Base-by-base conservation (phyloP, 2,329 filamentous ascomycete species). In the Dothistroma pini region DNA sequence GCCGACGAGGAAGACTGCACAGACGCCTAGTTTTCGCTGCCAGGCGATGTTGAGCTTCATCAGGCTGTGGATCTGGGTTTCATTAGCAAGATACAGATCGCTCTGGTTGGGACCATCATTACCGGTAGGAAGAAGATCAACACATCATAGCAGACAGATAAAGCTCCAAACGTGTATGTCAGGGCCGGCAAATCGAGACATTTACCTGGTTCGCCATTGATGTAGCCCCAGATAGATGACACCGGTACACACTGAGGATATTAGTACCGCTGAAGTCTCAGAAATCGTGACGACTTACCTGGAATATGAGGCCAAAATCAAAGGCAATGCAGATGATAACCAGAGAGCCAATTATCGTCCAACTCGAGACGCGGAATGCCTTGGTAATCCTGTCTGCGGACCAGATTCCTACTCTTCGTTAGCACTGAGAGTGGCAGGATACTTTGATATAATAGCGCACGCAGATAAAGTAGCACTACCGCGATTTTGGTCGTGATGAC, bases 401-500 rank as follows among this genome's bases (percentile, higher is more conserved):
- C 65, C 65, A 67, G 49, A 67, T 63, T 5, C 56, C 47, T 51
- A 47, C 21, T 22, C 10, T 49, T 19, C n/a, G 22, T 38, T n/a
- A 53, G 31, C 21, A 32, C 34, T 21, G 52, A 19, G 2, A 21
- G 9, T 8, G n/a, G 8, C 6, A 14, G 22, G 14, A 3, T 2
- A 35, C 2, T 14, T 14, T 10, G 22, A 19, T 3, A 19, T 10
- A 16, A 19, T 41, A 2, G 35, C 49, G 12, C 29, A 53, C 63
- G 65, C 34, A 67, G 53, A 54, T 67, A 65, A 1, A 65, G 56
- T 22, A 67, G 49, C 21, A 65, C 58, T 3, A 64, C 58, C 4
- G 65, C 65, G 21, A 67, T 58, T 41, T 67, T 67, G 7, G 65
- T 59, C 8, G 58, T 55, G 53, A 67, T 65, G 29, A 67, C 61